Base-by-base conservation (phyloP, 148 eudicot species). In the Rhododendron henanense region DNA sequence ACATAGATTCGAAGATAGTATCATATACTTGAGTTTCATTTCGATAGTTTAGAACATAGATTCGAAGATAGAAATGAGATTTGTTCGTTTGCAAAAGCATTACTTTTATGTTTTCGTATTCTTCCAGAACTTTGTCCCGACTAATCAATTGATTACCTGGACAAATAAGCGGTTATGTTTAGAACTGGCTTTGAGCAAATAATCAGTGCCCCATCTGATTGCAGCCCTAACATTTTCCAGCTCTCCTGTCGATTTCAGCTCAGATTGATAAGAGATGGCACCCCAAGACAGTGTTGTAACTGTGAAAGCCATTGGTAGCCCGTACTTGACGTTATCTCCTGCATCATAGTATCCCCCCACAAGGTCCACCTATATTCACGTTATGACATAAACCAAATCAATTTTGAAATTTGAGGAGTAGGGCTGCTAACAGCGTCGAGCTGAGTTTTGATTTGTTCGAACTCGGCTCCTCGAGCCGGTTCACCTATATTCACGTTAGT, bases 341-440 rank as follows among this genome's bases (percentile, higher is more conserved):
- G 99, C 99, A 48, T 96, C 99, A 57, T 96, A 96, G 84, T 96
- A 96, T 84, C 99, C 99, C n/a, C 99, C 99, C 18, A 89, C 93
- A 41, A 96, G 87, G 87, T 96, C 98, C 90, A 96, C 94, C 99
- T 96, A 61, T n/a, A 67, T 25, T 67, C 35, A 67, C 65, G 65
- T 5, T 5, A 21, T 16, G 8, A 1, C 4, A 65, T 1, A 10
- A 67, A 67, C 14, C 1, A 10, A n/a, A n/a, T n/a, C 73, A 25
- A 67, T 67, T 67, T 16, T 25, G 10, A 1, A 8, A 25, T 25
- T 67, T 59, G 63, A 57, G 6, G 65, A 59, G 9, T 19, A 19
- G n/a, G 21, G 65, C 65, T 19, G n/a, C 9, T 6, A 16, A 4
- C 63, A 18, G 63, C 63, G 0, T 18, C 3, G 59, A 57, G 63